Percentiles rank a stretch among this genome's conserved stretches.
phyloP scores from a whole-genome alignment of 805 yeast species.

The Candida rishiriensis region DNA sequence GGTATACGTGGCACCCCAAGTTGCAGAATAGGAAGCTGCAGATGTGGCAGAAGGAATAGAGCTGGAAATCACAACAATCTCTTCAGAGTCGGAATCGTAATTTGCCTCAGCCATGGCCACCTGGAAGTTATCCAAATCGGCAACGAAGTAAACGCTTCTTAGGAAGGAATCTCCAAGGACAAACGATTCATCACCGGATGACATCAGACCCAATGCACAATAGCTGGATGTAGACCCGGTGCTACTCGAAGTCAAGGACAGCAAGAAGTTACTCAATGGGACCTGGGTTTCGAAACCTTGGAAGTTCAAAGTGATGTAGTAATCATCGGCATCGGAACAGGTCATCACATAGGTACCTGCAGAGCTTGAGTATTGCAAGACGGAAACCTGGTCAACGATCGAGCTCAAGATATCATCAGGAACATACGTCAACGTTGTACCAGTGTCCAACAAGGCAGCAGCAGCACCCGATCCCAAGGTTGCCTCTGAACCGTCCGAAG shows the following conservation, averaged over 20 bases:
- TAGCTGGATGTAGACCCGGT: constrained; percentile 21
- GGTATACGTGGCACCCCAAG: constrained; percentile 29
- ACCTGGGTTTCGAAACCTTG: constrained; percentile 53
- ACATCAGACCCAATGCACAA: constrained; percentile 43
- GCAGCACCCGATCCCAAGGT: constrained; percentile 24
- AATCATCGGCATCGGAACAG: constrained; percentile 34
- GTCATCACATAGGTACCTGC: constrained; percentile 43
- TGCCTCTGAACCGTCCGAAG: constrained; percentile 11
- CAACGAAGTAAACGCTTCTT: constrained; percentile 49
- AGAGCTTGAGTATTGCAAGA: constrained; percentile 37
- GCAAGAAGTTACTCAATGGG: constrained; percentile 34
- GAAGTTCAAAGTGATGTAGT: constrained; percentile 44
- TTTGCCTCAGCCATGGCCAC: constrained; percentile 45
- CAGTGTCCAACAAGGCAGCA: constrained; percentile 52
- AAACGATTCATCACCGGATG: constrained; percentile 30
- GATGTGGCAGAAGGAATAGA: constrained; percentile 47
- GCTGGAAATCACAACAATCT: constrained; percentile 42
- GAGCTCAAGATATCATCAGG: constrained; percentile 32
- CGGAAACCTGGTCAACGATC: constrained; percentile 25
- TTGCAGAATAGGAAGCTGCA: constrained; percentile 43
- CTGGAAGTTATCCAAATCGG: constrained; percentile 43
- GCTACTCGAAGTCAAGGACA: constrained; percentile 13
- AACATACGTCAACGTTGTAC: constrained; percentile 47
- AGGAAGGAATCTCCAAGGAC: constrained; percentile 53
- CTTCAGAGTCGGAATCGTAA: constrained; percentile 26